These are phyloP conservation scores for Leccinum truebloodii DNA, from an alignment of 768 basidiomycete species.

Conservation along the genomic window DNA sequence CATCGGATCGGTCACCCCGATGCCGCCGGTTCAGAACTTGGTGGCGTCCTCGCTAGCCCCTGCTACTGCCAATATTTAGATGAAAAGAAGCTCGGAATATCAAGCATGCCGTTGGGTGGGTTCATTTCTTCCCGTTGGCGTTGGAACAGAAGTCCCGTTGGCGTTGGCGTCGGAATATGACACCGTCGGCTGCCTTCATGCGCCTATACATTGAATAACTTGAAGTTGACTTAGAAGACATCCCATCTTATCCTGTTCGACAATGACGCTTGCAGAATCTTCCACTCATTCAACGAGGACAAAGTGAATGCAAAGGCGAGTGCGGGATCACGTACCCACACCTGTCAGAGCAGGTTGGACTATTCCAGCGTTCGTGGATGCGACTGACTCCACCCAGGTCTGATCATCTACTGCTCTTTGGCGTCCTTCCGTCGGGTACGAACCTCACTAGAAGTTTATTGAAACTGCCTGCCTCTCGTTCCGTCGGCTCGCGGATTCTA, in stretches of 20 bases:
- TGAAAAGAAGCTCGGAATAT: background rate
- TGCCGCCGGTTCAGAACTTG: background rate
- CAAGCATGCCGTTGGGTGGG: background rate
- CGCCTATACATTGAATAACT: no score
- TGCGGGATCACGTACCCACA: background rate
- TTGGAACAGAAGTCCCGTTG: background rate
- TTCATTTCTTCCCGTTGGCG: background rate
- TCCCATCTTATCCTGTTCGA: background rate
- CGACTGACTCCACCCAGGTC: no score
- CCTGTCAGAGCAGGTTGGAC: no score
- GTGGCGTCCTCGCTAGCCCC: background rate
- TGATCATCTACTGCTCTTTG: no score
- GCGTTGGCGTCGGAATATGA: background rate
- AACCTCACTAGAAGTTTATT: no score
- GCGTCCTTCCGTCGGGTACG: no score
- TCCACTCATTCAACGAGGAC: no score
- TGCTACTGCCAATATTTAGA: background rate
- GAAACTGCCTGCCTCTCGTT: no score
- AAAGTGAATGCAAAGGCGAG: background rate
- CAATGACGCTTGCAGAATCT: background rate
- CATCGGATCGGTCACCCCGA: background rate
- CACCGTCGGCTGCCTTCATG: background rate
- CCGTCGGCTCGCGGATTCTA: no score
- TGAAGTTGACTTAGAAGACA: no score
- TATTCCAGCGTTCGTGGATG: no score